These are phyloP conservation scores for Russula brevipes DNA, from an alignment of 768 basidiomycete species.

Conservation along the genomic window DNA sequence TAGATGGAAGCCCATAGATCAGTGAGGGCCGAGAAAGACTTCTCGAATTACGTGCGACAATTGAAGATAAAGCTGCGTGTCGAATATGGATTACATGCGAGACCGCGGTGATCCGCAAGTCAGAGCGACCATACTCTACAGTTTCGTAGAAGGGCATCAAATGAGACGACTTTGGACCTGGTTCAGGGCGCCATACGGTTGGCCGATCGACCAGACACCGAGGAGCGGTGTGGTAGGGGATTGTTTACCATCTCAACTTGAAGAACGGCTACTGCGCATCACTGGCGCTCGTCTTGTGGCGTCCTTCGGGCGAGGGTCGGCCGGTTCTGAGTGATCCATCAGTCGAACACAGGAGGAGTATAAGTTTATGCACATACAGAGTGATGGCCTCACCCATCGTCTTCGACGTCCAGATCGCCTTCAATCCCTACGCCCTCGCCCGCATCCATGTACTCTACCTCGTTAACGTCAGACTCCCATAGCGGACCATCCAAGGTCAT, in stretches of 20 bases:
- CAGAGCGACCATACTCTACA: background rate
- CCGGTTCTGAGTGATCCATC: background rate
- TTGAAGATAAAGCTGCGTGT: background rate
- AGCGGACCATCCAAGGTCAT: conserved; percentile 9
- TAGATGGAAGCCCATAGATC: too few species aligned
- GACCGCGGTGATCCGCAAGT: background rate
- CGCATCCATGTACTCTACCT: conserved; percentile 21
- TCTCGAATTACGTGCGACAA: too few species aligned
- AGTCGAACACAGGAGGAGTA: background rate
- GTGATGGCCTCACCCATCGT: conserved; percentile 9
- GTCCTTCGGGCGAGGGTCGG: background rate
- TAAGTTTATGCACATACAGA: background rate
- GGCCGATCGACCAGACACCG: background rate
- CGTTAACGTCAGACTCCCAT: conserved; percentile 17
- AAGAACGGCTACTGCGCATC: too few species aligned
- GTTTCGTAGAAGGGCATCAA: background rate
- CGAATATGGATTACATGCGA: background rate
- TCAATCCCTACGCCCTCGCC: conserved; percentile 27
- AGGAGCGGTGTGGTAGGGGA: too few species aligned
- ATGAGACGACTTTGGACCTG: too few species aligned
- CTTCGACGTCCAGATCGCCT: conserved; percentile 27
- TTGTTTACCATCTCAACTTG: too few species aligned
- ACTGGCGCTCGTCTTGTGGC: background rate
- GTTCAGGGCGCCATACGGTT: background rate
- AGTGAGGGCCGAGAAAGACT: too few species aligned